Evolutionary conservation across 169 alveolate species (phyloP).

Genomic region (Plasmodium vivax): DNA sequence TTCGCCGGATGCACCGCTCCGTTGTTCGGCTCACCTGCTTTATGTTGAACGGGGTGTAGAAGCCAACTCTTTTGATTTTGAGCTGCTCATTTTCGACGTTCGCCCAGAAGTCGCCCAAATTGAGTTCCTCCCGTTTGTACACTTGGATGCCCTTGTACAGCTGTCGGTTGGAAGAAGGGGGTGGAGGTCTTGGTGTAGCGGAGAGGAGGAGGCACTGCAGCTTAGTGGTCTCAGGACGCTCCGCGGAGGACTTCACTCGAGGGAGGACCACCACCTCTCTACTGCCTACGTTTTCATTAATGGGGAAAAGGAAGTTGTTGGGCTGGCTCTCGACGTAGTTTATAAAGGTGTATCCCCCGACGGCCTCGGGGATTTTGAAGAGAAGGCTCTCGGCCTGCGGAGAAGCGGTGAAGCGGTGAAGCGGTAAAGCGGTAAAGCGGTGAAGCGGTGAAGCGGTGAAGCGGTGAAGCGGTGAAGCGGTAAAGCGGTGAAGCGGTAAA

Average conservation of each 20-base stretch:
- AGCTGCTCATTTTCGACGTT: conserved; percentile 19
- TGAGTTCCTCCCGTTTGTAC: conserved; percentile 46
- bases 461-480: too few species aligned
- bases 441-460: too few species aligned
- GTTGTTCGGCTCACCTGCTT: conserved; percentile 15
- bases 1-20: too few species aligned
- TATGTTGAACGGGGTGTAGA: conserved; percentile 54
- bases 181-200: background rate
- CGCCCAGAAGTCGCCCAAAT: conserved; percentile 27
- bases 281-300: conserved; percentile 48
- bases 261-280: background rate
- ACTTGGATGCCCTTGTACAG: conserved; percentile 63
- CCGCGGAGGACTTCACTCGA: background rate
- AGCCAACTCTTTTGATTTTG: conserved; percentile 11
- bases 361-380: conserved; percentile 29
- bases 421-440: background rate
- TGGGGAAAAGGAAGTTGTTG: conserved; percentile 42
- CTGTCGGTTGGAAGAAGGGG: background rate
- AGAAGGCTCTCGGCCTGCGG: conserved; percentile 42
- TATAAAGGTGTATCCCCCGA: conserved; percentile 67
- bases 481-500: too few species aligned
- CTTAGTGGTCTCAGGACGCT: background rate
- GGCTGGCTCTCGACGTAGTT: conserved; percentile 50
- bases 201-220: background rate
- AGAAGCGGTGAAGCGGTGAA: background rate